Percentiles rank a stretch among this genome's conserved stretches.
Conservation (phyloP, 2,329 filamentous ascomycete species). For the Pyricularia sp. region DNA sequence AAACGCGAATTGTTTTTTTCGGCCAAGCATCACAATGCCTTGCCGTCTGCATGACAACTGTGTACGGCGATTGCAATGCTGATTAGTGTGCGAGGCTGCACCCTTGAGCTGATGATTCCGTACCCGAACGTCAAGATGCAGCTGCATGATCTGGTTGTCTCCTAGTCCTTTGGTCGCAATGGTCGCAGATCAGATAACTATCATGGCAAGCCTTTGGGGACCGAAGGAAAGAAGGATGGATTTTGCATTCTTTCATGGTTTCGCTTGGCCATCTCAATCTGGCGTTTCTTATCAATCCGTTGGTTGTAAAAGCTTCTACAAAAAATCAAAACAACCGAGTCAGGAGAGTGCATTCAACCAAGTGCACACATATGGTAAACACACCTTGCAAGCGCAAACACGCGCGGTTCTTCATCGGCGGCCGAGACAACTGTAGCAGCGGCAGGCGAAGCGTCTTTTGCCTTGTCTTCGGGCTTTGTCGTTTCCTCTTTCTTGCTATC, state of each 20-base stretch:
- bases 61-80: not conserved
- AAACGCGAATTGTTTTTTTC: not conserved
- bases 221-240: constrained; percentile 71
- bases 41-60: not conserved
- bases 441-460: constrained; percentile 6
- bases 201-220: constrained; percentile 50
- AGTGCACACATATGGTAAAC: constrained; percentile 5
- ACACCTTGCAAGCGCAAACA: constrained; percentile 76
- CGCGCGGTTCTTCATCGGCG: constrained; percentile 56
- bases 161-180: not conserved
- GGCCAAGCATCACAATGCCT: too few species aligned
- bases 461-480: constrained; percentile 17
- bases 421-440: constrained; percentile 13
- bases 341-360: not conserved
- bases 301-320: constrained; percentile 72
- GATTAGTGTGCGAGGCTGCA: not conserved
- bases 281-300: constrained; percentile 64
- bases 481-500: constrained; percentile 19
- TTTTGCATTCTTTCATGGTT: constrained; percentile 71
- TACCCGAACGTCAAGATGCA: not conserved
- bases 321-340: not conserved
- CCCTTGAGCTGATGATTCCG: not conserved
- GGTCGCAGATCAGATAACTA: not conserved
- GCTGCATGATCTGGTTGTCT: not conserved
- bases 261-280: constrained; percentile 64